A percentile compares a stretch with the other conserved stretches of the same genome.
phyloP scores from a whole-genome alignment of 495 filamentous ascomycete genomes.

The Evernia prunastri region DNA sequence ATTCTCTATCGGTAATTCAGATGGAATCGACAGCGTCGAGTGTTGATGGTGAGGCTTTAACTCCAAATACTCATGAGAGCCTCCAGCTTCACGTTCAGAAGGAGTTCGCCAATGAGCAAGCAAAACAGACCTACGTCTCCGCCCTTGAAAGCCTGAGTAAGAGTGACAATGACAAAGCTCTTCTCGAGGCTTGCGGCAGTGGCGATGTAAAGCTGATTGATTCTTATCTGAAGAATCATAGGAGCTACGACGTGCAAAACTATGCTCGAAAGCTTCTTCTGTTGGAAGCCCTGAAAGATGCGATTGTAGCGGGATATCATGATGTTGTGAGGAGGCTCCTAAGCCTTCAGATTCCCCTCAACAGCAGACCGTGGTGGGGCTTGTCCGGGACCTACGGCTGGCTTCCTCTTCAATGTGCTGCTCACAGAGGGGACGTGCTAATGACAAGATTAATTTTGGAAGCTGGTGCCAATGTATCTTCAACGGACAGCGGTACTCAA shows the following conservation, averaged over 20 bases:
- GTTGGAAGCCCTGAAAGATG: neutral
- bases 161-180: neutral
- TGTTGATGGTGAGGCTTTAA: neutral
- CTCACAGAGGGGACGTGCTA: neutral
- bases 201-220: neutral
- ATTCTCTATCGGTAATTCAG: neutral
- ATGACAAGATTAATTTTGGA: neutral
- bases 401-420: conserved; percentile 6
- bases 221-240: neutral
- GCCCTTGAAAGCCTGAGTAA: neutral
- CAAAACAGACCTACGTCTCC: neutral
- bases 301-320: neutral
- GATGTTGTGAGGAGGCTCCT: neutral
- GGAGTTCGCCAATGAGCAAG: neutral
- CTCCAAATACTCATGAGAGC: neutral
- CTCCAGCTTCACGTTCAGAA: neutral
- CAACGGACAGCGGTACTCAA: neutral
- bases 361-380: neutral
- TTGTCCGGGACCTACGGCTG: neutral
- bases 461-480: neutral
- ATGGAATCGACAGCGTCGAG: neutral
- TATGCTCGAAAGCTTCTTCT: neutral
- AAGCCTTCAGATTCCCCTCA: neutral
- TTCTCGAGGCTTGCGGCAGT: neutral
- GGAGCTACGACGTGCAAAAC: neutral